Evolutionary conservation across 257 asterid genomes (phyloP).

Genomic region (Fraxinus anomala): DNA sequence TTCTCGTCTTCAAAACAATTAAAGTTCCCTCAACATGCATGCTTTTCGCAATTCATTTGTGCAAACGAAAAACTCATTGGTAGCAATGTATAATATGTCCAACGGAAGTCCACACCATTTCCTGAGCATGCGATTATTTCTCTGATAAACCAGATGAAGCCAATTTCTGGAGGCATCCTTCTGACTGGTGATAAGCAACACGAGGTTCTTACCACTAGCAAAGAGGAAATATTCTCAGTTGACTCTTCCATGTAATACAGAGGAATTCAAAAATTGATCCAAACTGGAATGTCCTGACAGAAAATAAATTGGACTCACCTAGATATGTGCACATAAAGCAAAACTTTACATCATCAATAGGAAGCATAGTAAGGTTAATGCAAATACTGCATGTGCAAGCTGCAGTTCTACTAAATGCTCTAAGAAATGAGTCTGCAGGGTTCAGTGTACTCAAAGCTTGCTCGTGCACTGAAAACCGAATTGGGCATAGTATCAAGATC

Average conservation of each 20-base stretch:
- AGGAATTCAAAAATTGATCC: constrained; percentile 75
- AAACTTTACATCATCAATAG: constrained; percentile 86
- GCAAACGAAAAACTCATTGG: constrained; percentile 60
- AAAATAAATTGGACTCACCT: constrained; percentile 57
- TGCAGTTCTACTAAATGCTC: constrained; percentile 65
- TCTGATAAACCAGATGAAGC: constrained; percentile 63
- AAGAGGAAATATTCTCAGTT: constrained; percentile 62
- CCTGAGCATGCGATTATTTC: constrained; percentile 59
- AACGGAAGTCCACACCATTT: constrained; percentile 46
- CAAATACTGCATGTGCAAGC: constrained; percentile 63
- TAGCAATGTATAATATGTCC: constrained; percentile 75
- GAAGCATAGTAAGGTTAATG: constrained; percentile 46
- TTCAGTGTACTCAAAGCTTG: constrained; percentile 95
- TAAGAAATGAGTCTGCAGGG: constrained; percentile 66
- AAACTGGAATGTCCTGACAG: constrained; percentile 59
- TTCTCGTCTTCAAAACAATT: constrained; percentile 46
- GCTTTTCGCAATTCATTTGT: constrained; percentile 33
- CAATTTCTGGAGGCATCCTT: constrained; percentile 78
- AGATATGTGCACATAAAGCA: constrained; percentile 69
- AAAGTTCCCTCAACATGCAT: constrained; percentile 92
- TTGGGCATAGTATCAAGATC: too few species aligned
- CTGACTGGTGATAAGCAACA: constrained; percentile 42
- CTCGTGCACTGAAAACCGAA: constrained; percentile 38
- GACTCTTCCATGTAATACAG: constrained; percentile 66
- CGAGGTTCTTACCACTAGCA: too few species aligned